These are phyloP conservation scores for Alternaria longipes DNA, from an alignment of 2,329 filamentous ascomycete species.

Conservation along the genomic window DNA sequence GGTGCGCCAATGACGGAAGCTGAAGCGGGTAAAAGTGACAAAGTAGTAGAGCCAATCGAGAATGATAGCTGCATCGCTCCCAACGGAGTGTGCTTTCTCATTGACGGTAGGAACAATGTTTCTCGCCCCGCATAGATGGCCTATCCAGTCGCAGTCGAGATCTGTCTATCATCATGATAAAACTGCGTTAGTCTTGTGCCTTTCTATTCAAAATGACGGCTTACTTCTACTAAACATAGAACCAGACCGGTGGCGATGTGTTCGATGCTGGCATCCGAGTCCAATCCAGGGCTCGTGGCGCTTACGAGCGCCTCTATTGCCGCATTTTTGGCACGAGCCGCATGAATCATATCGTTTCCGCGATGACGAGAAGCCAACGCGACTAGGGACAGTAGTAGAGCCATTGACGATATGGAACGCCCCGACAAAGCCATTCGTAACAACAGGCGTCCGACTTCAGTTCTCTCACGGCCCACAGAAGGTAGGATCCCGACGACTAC, in stretches of 20 bases:
- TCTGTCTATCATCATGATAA: background rate
- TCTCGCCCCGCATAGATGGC: background rate
- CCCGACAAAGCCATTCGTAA: background rate
- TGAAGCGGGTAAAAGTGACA: constrained; percentile 17
- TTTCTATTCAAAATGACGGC: background rate
- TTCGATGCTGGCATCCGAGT: background rate
- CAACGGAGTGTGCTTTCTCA: background rate
- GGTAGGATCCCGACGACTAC: background rate
- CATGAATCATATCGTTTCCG: background rate
- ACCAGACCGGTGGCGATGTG: background rate
- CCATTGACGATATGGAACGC: background rate
- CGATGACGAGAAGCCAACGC: background rate
- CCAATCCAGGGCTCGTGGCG: background rate
- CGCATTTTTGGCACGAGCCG: background rate
- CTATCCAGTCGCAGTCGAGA: constrained; percentile 1
- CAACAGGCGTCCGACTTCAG: background rate
- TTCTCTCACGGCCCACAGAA: background rate
- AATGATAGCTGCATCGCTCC: background rate
- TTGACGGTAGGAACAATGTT: background rate
- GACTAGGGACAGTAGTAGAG: background rate
- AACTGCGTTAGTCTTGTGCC: background rate
- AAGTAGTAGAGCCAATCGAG: constrained; percentile 20
- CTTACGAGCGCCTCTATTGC: background rate
- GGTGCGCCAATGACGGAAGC: constrained; percentile 22
- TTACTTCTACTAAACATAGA: constrained; percentile 1